phyloP scores from a whole-genome alignment of 164 flowering plant species.

The Liriodendron chinense region DNA sequence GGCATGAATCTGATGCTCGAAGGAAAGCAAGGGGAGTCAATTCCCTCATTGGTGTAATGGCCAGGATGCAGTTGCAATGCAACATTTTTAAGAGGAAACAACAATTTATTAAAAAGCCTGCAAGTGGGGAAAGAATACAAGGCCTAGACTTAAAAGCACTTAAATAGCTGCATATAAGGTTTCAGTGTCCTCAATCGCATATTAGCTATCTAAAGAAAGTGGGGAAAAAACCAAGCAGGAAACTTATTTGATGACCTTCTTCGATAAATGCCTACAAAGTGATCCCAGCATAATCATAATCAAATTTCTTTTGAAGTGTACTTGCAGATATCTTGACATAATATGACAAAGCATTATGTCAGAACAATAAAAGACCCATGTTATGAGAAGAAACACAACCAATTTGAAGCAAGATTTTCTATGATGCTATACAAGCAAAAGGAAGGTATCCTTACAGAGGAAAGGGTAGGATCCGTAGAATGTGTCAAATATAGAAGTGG shows the following conservation, averaged over 20 bases:
- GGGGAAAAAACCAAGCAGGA: not conserved
- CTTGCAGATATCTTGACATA: too few species aligned
- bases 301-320: too few species aligned
- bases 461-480: conserved; percentile 78
- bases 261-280: not conserved
- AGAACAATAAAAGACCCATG: not conserved
- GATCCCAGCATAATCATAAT: too few species aligned
- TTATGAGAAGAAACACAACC: not conserved
- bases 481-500: conserved; percentile 59
- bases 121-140: too few species aligned
- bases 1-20: too few species aligned
- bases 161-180: not conserved
- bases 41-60: too few species aligned
- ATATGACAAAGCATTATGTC: too few species aligned
- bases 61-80: too few species aligned
- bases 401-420: not conserved
- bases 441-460: conserved; percentile 56
- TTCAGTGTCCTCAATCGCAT: not conserved
- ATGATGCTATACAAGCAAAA: not conserved
- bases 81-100: too few species aligned
- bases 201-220: not conserved
- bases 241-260: not conserved
- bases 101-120: too few species aligned
- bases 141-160: not conserved
- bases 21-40: too few species aligned